Evolutionary conservation across 177 flowering plant genomes (phyloP), one percentile per base, ranked within the genome.

Genomic region (Tripterygium wilfordii): DNA sequence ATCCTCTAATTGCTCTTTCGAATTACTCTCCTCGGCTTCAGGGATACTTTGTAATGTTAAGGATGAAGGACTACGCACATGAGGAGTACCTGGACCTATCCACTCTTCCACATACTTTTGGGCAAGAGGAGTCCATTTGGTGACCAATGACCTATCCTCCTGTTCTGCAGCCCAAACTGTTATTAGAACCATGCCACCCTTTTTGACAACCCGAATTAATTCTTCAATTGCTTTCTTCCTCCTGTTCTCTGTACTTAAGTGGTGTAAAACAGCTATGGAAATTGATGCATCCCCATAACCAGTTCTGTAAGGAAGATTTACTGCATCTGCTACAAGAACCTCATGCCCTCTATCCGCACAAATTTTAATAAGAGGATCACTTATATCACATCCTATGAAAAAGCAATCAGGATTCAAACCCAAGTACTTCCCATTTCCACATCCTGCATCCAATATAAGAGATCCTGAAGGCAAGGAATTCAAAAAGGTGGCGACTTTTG

Each of bases 141-240:
- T 65, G 45, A 88, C 32, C 57, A 88, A 57, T 12, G 83, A 69
- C 39, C 42, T 63, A 52, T 92, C 91, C 56, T 92, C 98, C 55
- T 92, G 98, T 47, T 92, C 98, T 25, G 71, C 84, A 45, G 98
- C 98, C 96, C 98, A 92, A 45, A 92, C 96, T 21, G 96, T 88
- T 15, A 92, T 84, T 24, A 92, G 72, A 53, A 86, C 87, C 15
- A 77, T 62, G 0, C 98, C 96, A 43, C 96, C 96, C 48, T 69
- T 80, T 57, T 67, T 80, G 19, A 88, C 95, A 52, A 69, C 81
- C 28, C 96, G 77, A 10, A 85, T 66, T 42, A 92, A 62, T 62
- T 92, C 98, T 40, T 77, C 77, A 43, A 92, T 69, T 16, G 98
- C 96, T 57, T 72, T 84, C 53, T 67, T 83, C 66, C 98, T 82